phyloP scores from a whole-genome alignment of 306 rosid genomes.

The Vigna reflexopilosa region DNA sequence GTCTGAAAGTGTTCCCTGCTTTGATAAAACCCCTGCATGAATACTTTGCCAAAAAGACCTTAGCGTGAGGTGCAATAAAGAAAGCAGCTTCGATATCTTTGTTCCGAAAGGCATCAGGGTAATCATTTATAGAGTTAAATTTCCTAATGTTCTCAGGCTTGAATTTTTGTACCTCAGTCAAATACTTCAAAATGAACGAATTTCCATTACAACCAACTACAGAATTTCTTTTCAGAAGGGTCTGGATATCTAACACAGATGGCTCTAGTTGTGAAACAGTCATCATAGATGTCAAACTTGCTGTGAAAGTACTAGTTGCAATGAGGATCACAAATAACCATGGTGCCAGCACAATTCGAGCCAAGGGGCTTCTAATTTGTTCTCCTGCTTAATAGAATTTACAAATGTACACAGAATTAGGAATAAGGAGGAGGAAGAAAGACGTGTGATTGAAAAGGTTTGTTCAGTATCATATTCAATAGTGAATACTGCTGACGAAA shows the following conservation, averaged over 20 bases:
- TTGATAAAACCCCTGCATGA: slow-evolving; percentile 53
- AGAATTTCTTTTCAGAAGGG: slow-evolving; percentile 52
- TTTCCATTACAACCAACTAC: slow-evolving; percentile 62
- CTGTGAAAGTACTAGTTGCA: slow-evolving; percentile 58
- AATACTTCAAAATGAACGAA: slow-evolving; percentile 55
- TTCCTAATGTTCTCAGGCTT: slow-evolving; percentile 49
- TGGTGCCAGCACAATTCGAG: slow-evolving; percentile 63
- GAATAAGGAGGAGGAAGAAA: neutral
- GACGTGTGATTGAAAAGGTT: neutral
- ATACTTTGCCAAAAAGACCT: slow-evolving; percentile 67
- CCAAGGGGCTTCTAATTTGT: slow-evolving; percentile 52
- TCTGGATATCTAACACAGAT: slow-evolving; percentile 54
- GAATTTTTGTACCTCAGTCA: slow-evolving; percentile 46
- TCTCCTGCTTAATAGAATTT: slow-evolving; percentile 49
- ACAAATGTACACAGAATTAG: slow-evolving; percentile 30
- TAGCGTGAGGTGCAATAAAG: slow-evolving; percentile 66
- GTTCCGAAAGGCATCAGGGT: slow-evolving; percentile 57
- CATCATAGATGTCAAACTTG: slow-evolving; percentile 66
- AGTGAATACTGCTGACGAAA: neutral
- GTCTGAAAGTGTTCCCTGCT: slow-evolving; percentile 52
- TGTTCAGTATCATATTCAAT: neutral
- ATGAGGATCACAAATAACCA: slow-evolving; percentile 67
- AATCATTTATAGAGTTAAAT: slow-evolving; percentile 49
- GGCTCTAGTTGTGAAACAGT: slow-evolving; percentile 59
- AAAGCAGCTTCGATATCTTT: slow-evolving; percentile 68